Conservation (phyloP, 2,329 filamentous ascomycete species). For the Fusarium siculi region DNA sequence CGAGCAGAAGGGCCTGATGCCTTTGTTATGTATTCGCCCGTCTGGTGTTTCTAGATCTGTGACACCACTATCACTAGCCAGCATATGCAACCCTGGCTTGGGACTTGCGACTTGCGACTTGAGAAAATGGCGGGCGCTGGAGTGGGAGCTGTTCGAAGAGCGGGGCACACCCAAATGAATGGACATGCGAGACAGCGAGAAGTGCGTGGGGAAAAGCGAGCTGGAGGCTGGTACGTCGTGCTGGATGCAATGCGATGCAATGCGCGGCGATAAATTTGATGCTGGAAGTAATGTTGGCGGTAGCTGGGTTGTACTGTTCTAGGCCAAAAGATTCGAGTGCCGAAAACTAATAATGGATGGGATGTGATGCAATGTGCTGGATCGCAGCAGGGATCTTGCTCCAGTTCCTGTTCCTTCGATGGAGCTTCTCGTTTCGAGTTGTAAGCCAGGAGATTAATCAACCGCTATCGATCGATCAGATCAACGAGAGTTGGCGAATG, state of each 20-base stretch:
- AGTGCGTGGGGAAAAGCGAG: constrained; percentile 12
- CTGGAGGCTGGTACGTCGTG: constrained; percentile 11
- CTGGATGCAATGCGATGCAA: not conserved
- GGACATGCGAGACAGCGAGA: constrained; percentile 1
- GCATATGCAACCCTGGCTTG: constrained; percentile 27
- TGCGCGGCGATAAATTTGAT: not conserved
- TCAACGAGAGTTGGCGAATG: not conserved
- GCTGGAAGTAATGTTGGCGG: not conserved
- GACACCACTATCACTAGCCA: constrained; percentile 34
- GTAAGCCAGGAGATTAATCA: not conserved
- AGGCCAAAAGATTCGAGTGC: constrained; percentile 1
- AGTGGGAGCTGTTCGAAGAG: constrained; percentile 18
- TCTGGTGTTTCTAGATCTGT: constrained; percentile 19
- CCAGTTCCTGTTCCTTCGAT: constrained; percentile 11
- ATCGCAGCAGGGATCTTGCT: constrained; percentile 30
- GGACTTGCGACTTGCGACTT: not conserved
- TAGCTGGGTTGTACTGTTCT: not conserved
- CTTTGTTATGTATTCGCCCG: constrained; percentile 36
- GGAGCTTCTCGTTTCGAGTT: constrained; percentile 22
- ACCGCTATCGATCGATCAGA: not conserved
- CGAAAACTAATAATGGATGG: not conserved
- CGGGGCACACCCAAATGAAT: constrained; percentile 12
- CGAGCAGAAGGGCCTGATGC: constrained; percentile 1
- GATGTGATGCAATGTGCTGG: not conserved
- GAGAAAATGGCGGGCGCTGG: constrained; percentile 12